Percentiles rank a stretch among this genome's conserved stretches.
phyloP scores from a whole-genome alignment of 2,329 filamentous ascomycete species.

The Lizonia empirigonia region DNA sequence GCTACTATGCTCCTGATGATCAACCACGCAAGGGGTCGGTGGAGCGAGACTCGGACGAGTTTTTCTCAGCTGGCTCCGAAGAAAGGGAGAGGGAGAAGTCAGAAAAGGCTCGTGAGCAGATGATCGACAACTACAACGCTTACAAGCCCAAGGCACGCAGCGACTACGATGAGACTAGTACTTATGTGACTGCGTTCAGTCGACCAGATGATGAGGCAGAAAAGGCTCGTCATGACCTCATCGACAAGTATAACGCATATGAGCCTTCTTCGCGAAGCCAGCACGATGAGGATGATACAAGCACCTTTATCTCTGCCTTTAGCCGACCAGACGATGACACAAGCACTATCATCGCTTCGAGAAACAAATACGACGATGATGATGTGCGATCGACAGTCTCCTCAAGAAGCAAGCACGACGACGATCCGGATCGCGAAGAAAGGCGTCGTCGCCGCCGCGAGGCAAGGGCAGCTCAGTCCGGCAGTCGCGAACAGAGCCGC shows the following conservation, averaged over 20 bases:
- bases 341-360: slow-evolving; percentile 33
- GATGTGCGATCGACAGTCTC: slow-evolving; percentile 27
- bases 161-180: slow-evolving; percentile 17
- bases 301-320: slow-evolving; percentile 16
- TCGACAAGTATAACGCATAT: slow-evolving; percentile 10
- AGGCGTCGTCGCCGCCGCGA: slow-evolving; percentile 32
- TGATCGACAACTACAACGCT: slow-evolving; percentile 22
- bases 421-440: slow-evolving; percentile 41
- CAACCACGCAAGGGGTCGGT: slow-evolving; percentile 17
- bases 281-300: slow-evolving; percentile 18
- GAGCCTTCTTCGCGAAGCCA: slow-evolving; percentile 14
- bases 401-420: slow-evolving; percentile 34
- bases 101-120: slow-evolving; percentile 21
- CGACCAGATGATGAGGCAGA: slow-evolving; percentile 11
- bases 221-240: slow-evolving; percentile 10
- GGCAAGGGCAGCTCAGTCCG: slow-evolving; percentile 19
- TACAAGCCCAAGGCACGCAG: slow-evolving; percentile 24
- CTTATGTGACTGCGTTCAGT: slow-evolving; percentile 15
- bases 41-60: slow-evolving; percentile 44
- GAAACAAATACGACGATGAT: slow-evolving; percentile 33
- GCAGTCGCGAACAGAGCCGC: slow-evolving; percentile 43
- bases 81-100: slow-evolving; percentile 34
- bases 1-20: slow-evolving; percentile 44
- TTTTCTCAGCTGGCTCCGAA: slow-evolving; percentile 42
- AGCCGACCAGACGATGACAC: slow-evolving; percentile 29